A percentile compares a stretch with the other conserved stretches of the same genome.
Evolutionary conservation across 257 asterid species (phyloP).

Genomic region (Solanum chiquidenum): DNA sequence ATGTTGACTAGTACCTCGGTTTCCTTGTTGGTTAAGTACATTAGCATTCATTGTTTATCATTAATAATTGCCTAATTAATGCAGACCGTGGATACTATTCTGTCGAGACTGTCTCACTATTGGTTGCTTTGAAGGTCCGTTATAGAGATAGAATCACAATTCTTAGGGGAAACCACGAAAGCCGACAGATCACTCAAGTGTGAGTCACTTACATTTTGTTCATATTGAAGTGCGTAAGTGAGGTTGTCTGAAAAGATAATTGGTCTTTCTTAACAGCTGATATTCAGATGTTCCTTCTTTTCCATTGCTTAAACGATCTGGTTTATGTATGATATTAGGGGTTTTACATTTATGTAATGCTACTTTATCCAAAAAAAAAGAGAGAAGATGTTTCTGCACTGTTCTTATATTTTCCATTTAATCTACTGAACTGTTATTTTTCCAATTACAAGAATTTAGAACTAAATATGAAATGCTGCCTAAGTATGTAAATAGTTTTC

Average conservation of each 20-base stretch:
- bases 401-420: background rate
- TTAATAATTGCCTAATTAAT: conserved; percentile 11
- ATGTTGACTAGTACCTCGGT: background rate
- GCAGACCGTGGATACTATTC: conserved; percentile 99
- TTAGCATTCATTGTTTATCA: background rate
- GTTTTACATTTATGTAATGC: background rate
- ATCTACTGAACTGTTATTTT: background rate
- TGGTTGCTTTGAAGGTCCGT: conserved; percentile 94
- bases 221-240: background rate
- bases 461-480: background rate
- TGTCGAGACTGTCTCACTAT: conserved; percentile 91
- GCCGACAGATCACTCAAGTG: conserved; percentile 99
- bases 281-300: background rate
- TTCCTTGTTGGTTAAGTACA: background rate
- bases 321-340: background rate
- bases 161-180: conserved; percentile 95
- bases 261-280: background rate
- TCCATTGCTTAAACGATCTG: background rate
- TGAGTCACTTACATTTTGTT: conserved; percentile 26
- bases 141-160: conserved; percentile 92
- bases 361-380: background rate
- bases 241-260: background rate
- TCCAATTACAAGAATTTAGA: background rate
- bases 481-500: background rate
- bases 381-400: background rate